Conservation (phyloP, 495 filamentous ascomycete genomes). For the Podospora bellae-mahoneyi region DNA sequence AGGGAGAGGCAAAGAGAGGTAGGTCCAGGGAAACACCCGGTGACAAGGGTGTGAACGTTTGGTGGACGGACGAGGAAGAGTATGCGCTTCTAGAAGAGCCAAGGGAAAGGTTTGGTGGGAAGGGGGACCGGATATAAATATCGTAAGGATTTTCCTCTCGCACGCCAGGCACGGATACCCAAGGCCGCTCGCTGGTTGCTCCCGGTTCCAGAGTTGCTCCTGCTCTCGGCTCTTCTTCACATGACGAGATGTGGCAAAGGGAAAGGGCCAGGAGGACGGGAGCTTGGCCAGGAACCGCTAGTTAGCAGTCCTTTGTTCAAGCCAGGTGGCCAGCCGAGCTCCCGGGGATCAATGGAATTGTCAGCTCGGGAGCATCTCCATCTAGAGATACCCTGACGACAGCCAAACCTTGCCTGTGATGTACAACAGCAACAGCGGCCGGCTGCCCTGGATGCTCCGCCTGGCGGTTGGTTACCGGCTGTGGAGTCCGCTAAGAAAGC, state of each 20-base stretch:
- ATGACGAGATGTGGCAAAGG: constrained; percentile 10
- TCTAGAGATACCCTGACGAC: constrained; percentile 22
- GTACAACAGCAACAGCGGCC: neutral
- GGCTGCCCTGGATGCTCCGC: constrained; percentile 14
- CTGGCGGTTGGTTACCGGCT: constrained; percentile 19
- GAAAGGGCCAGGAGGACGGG: too few species aligned
- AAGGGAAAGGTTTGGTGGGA: neutral
- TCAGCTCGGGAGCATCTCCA: constrained; percentile 5
- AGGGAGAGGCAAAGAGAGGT: neutral
- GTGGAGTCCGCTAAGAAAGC: constrained; percentile 23
- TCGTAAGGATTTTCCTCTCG: constrained; percentile 2
- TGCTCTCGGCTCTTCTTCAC: constrained; percentile 10
- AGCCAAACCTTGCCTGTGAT: constrained; percentile 15
- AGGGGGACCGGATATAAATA: constrained; percentile 10
- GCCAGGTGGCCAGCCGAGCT: constrained; percentile 1
- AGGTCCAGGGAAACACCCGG: neutral
- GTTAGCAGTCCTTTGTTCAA: neutral
- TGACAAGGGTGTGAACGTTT: neutral
- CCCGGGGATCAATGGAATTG: constrained; percentile 13
- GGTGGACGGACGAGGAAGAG: neutral
- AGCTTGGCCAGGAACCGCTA: constrained; percentile 15
- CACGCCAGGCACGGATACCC: neutral
- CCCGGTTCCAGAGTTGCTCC: neutral
- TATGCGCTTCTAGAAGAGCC: neutral
- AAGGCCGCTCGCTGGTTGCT: constrained; percentile 3